These are phyloP conservation scores for Crassisporium funariophilum DNA, from an alignment of 768 basidiomycete species.

Conservation along the genomic window DNA sequence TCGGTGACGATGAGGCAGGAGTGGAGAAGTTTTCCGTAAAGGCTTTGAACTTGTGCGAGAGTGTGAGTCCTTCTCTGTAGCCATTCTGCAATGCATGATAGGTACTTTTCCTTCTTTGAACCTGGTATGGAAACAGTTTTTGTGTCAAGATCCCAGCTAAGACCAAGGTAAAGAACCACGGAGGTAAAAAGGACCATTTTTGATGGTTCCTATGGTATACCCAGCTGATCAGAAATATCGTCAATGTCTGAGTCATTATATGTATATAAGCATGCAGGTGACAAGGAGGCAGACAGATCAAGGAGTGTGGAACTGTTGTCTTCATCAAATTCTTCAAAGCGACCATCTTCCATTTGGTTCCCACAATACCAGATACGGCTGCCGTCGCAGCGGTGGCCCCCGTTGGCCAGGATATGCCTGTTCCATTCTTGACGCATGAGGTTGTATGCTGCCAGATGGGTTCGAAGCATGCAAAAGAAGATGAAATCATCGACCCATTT, in stretches of 20 bases:
- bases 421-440: constrained; percentile 6
- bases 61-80: background rate
- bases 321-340: constrained; percentile 34
- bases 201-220: constrained; percentile 31
- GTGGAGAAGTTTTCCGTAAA: constrained; percentile 39
- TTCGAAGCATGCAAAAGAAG: constrained; percentile 26
- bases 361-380: constrained; percentile 31
- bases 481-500: constrained; percentile 36
- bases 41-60: constrained; percentile 24
- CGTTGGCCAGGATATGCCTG: constrained; percentile 10
- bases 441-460: constrained; percentile 30
- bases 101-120: constrained; percentile 24
- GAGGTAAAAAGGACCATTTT: constrained; percentile 28
- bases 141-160: constrained; percentile 30
- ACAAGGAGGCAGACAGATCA: constrained; percentile 21
- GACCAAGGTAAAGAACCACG: constrained; percentile 27
- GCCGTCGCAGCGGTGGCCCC: constrained; percentile 10
- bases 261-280: constrained; percentile 13
- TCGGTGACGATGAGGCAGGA: constrained; percentile 18
- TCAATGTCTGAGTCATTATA: constrained; percentile 36
- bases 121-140: constrained; percentile 22
- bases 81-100: background rate
- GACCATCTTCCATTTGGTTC: constrained; percentile 10
- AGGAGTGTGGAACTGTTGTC: constrained; percentile 19
- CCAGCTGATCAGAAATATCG: constrained; percentile 26